These are phyloP conservation scores for Chloranthus sessilifolius DNA, from an alignment of 164 flowering plant genomes.

Conservation along the genomic window DNA sequence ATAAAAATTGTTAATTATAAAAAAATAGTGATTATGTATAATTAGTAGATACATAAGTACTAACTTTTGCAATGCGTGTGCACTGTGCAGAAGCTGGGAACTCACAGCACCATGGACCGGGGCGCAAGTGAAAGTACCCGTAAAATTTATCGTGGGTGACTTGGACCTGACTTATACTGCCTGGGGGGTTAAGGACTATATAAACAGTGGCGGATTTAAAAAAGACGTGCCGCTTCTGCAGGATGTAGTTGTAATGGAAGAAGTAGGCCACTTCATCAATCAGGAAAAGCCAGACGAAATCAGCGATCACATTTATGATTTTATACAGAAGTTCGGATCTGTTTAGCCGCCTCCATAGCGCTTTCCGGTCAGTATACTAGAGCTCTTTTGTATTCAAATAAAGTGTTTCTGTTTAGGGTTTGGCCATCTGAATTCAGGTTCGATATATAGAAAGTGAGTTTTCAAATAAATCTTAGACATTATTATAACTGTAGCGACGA, in stretches of 20 bases:
- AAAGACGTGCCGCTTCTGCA: constrained; percentile 10
- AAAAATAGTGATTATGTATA: no score
- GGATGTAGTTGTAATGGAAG: constrained; percentile 11
- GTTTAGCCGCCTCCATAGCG: no score
- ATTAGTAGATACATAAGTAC: background rate
- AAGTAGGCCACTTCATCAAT: constrained; percentile 11
- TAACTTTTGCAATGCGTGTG: background rate
- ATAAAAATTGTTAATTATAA: no score
- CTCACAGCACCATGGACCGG: constrained; percentile 48
- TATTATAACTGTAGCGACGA: background rate
- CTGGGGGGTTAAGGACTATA: constrained; percentile 25
- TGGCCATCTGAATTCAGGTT: no score
- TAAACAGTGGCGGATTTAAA: constrained; percentile 25
- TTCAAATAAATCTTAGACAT: no score
- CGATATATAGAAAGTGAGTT: no score
- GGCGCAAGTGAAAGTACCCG: constrained; percentile 34
- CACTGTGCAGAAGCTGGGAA: constrained; percentile 40
- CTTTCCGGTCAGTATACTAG: no score
- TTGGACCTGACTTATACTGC: constrained; percentile 27
- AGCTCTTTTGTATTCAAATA: background rate
- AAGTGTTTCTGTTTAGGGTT: background rate
- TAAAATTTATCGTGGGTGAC: constrained; percentile 39
- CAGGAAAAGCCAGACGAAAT: constrained; percentile 13
- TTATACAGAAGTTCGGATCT: constrained; percentile 5
- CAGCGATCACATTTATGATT: constrained; percentile 2